Base-by-base conservation (phyloP, 306 rosid species). In the Alnus rubra region DNA sequence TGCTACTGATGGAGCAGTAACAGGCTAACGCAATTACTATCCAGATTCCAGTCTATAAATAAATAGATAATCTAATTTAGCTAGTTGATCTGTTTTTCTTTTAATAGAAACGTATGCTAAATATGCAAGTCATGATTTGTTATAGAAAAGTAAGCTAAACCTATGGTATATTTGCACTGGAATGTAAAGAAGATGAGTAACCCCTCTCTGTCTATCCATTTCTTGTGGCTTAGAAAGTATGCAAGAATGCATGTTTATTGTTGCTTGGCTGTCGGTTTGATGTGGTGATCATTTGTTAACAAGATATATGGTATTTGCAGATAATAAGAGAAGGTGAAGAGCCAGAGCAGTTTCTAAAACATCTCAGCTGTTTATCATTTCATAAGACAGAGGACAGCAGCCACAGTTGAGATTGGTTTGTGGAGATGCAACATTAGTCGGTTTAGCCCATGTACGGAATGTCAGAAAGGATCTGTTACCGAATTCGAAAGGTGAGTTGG, bases 321-420 rank as follows among this genome's bases (percentile, higher is more conserved):
- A 65, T 87, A 71, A 74, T 82, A 78, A 85, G 82, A 67, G 87
- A 87, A 80, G 88, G 90, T 7, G 79, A 82, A 76, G 90, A 82
- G 83, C 82, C 87, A 49, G 85, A 84, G 77, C 74, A 81, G 82
- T 87, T 87, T 84, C 78, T 82, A 30, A 58, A 73, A 71, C 70
- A 71, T 64, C 78, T 87, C 45, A 74, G 77, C 50, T 35, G 70
- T 52, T 28, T 62, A 62, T 78, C 70, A 37, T n/a, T 65, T 42
- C 73, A 47, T 37, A 73, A 54, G 11, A 49, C 68, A 47, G 58
- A 72, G 62, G 63, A 31, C 42, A 42, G 23, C 5, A 73, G 65
- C 18, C 67, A 54, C 23, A 23, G 71, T 70, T 73, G 72, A 69
- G 74, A 48, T 42, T 44, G 33, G 14, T 31, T 59, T 16, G 60